Evolutionary conservation across 164 flowering plant genomes (phyloP).

Genomic region (Tetrastigma voinierianum): DNA sequence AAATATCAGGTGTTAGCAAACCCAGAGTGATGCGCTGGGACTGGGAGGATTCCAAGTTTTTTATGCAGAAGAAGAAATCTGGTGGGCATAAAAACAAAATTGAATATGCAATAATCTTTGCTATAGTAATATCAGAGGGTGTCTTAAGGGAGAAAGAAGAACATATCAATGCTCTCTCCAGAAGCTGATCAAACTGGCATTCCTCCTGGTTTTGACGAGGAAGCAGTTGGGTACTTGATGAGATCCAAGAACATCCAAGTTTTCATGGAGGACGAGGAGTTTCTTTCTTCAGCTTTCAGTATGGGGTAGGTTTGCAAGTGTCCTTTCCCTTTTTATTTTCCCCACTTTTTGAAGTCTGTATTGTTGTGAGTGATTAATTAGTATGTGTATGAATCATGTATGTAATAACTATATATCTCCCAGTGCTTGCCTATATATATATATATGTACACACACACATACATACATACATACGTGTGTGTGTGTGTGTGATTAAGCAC

Average conservation of each 20-base stretch:
- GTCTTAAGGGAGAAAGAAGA: slow-evolving; percentile 57
- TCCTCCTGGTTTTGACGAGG: slow-evolving; percentile 51
- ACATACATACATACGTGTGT: too few species aligned
- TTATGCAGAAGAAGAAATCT: slow-evolving; percentile 35
- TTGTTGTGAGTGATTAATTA: too few species aligned
- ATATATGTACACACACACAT: too few species aligned
- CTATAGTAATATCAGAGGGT: slow-evolving; percentile 61
- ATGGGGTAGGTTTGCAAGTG: too few species aligned
- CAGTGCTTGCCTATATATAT: too few species aligned
- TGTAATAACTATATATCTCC: too few species aligned
- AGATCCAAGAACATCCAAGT: slow-evolving; percentile 59
- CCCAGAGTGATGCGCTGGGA: slow-evolving; percentile 56
- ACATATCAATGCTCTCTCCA: slow-evolving; percentile 33
- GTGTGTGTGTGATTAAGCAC: too few species aligned
- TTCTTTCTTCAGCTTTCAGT: slow-evolving; percentile 28
- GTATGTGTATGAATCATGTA: too few species aligned
- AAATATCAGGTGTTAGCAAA: slow-evolving; percentile 20
- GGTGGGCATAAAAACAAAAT: slow-evolving; percentile 28
- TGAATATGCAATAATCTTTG: slow-evolving; percentile 48
- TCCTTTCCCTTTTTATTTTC: too few species aligned
- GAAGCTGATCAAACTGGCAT: slow-evolving; percentile 59
- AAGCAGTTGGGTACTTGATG: slow-evolving; percentile 46
- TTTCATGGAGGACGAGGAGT: slow-evolving; percentile 48
- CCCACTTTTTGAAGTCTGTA: too few species aligned
- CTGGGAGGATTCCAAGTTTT: slow-evolving; percentile 37